Evolutionary conservation across 1,284 basidiomycete genomes (phyloP).

Genomic region (Amylostereum chailletii): DNA sequence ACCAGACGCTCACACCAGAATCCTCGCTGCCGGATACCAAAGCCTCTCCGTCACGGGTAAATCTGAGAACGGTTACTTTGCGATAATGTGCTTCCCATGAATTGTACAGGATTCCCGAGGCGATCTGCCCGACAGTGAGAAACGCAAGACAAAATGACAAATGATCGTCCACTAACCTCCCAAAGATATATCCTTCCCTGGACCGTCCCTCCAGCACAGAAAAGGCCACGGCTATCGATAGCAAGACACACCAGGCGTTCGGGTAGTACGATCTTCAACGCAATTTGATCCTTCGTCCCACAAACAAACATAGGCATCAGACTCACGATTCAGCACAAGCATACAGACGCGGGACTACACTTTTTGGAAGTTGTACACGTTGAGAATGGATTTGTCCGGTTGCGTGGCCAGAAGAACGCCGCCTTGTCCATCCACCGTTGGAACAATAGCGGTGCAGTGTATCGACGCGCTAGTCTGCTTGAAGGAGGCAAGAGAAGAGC

Average conservation of each 20-base stretch:
- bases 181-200: slow-evolving; percentile 91
- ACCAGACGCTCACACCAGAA: slow-evolving; percentile 84
- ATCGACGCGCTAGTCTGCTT: slow-evolving; percentile 59
- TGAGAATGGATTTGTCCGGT: slow-evolving; percentile 70
- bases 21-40: slow-evolving; percentile 87
- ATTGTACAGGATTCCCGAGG: slow-evolving; percentile 83
- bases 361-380: slow-evolving; percentile 81
- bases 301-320: slow-evolving; percentile 2
- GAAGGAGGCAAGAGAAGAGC: slow-evolving; percentile 61
- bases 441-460: slow-evolving; percentile 53
- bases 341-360: slow-evolving; percentile 24
- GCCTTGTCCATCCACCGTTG: slow-evolving; percentile 57
- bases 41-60: slow-evolving; percentile 74
- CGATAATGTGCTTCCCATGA: slow-evolving; percentile 96
- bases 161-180: slow-evolving; percentile 58
- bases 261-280: slow-evolving; percentile 80
- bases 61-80: slow-evolving; percentile 72
- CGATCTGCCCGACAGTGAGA: slow-evolving; percentile 46
- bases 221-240: slow-evolving; percentile 63
- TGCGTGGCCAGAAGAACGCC: slow-evolving; percentile 73
- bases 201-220: slow-evolving; percentile 80
- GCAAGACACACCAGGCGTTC: slow-evolving; percentile 81
- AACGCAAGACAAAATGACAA: neutral
- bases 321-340: neutral
- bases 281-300: slow-evolving; percentile 69